phyloP scores from a whole-genome alignment of 1,284 basidiomycete species.

The Pseudozyma hubeiensis region DNA sequence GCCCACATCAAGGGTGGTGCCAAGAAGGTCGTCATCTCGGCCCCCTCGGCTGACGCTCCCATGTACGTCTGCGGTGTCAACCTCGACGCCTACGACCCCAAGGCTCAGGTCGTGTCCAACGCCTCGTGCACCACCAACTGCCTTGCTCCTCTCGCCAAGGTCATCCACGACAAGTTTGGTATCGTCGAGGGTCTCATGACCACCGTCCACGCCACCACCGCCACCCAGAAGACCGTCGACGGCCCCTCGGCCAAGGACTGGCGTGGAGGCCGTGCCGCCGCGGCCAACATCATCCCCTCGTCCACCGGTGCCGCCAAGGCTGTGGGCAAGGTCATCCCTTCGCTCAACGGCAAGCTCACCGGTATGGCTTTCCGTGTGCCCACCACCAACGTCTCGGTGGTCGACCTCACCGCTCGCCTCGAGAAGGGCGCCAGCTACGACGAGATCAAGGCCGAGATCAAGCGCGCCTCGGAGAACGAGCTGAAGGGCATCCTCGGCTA shows the following conservation, averaged over 20 bases:
- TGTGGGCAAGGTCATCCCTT: constrained; percentile 98
- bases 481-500: constrained; percentile 88
- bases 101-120: constrained; percentile 93
- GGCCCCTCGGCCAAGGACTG: constrained; percentile 73
- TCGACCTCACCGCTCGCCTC: constrained; percentile 94
- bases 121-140: constrained; percentile 99
- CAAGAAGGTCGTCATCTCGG: constrained; percentile 99
- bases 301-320: constrained; percentile 98
- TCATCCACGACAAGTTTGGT: constrained; percentile 85
- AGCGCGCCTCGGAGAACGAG: constrained; percentile 80
- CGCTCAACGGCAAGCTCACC: constrained; percentile 93
- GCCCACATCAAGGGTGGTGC: constrained; percentile 98
- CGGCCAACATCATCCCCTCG: constrained; percentile 99
- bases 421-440: constrained; percentile 86
- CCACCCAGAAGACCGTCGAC: constrained; percentile 99
- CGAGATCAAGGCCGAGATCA: constrained; percentile 88
- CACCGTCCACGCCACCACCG: constrained; percentile 85
- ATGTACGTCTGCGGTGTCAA: constrained; percentile 91
- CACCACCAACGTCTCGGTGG: constrained; percentile 95
- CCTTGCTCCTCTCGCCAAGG: constrained; percentile 96
- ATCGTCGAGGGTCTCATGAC: constrained; percentile 83
- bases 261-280: constrained; percentile 92
- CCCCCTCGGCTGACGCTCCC: constrained; percentile 96
- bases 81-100: constrained; percentile 90
- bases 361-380: constrained; percentile 98